These are phyloP conservation scores for Colletotrichum filicis DNA, from an alignment of 2,329 filamentous ascomycete genomes.

Conservation along the genomic window DNA sequence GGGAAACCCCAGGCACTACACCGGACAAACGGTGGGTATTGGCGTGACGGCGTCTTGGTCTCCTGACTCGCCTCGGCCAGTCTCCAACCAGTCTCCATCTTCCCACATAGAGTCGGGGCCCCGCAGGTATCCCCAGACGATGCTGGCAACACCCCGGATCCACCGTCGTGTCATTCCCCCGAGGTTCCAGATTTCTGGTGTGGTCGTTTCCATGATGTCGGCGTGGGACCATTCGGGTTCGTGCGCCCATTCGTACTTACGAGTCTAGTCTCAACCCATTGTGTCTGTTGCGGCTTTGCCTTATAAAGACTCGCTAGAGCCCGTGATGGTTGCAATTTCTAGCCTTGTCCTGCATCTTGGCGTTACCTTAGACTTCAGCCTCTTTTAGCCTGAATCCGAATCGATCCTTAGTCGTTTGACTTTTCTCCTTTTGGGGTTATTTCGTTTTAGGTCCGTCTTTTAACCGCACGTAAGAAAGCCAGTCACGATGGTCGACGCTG, in stretches of 20 bases:
- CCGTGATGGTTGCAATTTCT: background rate
- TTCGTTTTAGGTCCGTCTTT: background rate
- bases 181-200: slow-evolving; percentile 17
- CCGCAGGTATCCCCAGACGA: slow-evolving; percentile 21
- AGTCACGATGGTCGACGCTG: slow-evolving; percentile 2
- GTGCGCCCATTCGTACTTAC: slow-evolving; percentile 14
- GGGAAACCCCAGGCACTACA: slow-evolving; percentile 23
- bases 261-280: slow-evolving; percentile 2
- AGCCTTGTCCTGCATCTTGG: slow-evolving; percentile 5
- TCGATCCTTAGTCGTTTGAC: background rate
- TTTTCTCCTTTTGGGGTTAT: background rate
- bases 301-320: slow-evolving; percentile 20
- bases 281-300: background rate
- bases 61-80: slow-evolving; percentile 19
- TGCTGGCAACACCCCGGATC: slow-evolving; percentile 19
- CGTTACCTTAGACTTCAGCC: background rate
- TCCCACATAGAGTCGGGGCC: slow-evolving; percentile 6
- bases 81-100: slow-evolving; percentile 11
- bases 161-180: slow-evolving; percentile 7
- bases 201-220: slow-evolving; percentile 13
- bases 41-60: background rate
- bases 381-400: background rate
- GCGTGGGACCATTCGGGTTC: slow-evolving; percentile 14
- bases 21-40: slow-evolving; percentile 13
- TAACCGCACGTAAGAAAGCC: background rate